phyloP scores from a whole-genome alignment of 495 filamentous ascomycete species.

The Penicillium herquei region DNA sequence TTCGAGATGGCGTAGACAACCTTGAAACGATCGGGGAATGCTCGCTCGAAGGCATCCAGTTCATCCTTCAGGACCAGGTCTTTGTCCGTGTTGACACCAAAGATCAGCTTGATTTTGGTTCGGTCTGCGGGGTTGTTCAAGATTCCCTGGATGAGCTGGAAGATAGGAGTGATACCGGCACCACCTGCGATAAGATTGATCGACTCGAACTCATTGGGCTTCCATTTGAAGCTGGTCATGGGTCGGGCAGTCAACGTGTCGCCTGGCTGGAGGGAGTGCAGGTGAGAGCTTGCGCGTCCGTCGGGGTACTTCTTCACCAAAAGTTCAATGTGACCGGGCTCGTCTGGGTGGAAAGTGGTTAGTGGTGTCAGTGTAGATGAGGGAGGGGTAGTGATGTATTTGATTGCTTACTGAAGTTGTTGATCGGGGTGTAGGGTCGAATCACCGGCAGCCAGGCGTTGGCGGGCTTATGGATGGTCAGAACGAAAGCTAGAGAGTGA shows the following conservation, averaged over 20 bases:
- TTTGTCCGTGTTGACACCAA: conserved; percentile 34
- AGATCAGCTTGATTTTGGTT: conserved; percentile 45
- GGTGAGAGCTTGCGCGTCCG: conserved; percentile 39
- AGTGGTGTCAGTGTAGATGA: too few species aligned
- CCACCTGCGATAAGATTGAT: conserved; percentile 40
- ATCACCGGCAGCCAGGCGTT: too few species aligned
- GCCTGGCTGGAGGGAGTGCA: conserved; percentile 35
- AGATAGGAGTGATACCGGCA: conserved; percentile 54
- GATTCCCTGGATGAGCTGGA: conserved; percentile 48
- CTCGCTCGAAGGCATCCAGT: conserved; percentile 44
- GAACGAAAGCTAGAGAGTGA: too few species aligned
- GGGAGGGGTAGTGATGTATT: too few species aligned
- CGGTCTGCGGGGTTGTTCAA: conserved; percentile 43
- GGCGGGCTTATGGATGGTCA: too few species aligned
- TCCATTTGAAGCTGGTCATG: conserved; percentile 21
- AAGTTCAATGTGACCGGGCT: conserved; percentile 40
- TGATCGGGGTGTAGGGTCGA: too few species aligned
- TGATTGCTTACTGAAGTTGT: too few species aligned
- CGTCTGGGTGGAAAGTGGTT: conserved; percentile 1
- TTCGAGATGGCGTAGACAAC: conserved; percentile 44
- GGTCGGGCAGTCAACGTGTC: conserved; percentile 27
- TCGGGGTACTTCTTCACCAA: conserved; percentile 43
- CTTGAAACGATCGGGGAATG: conserved; percentile 39
- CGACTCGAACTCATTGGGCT: conserved; percentile 46
- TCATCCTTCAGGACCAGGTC: conserved; percentile 41